phyloP scores from a whole-genome alignment of 169 alveolate species.

The Eimeria maxima region DNA sequence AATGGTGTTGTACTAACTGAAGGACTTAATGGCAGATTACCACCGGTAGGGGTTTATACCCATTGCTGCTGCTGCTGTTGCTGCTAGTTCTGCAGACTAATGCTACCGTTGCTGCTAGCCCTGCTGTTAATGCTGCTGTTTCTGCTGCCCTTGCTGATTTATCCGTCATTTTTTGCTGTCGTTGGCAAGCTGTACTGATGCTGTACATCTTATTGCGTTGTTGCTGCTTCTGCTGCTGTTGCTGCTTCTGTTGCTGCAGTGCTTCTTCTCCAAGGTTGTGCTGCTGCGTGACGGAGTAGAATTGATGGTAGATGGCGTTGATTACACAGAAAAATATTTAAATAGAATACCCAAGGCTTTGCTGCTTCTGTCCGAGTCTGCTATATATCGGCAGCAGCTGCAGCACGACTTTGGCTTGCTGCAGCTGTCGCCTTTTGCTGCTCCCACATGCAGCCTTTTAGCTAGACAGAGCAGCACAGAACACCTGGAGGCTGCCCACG shows the following conservation, averaged over 20 bases:
- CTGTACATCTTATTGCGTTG: neutral
- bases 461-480: neutral
- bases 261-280: conserved; percentile 36
- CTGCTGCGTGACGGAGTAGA: conserved; percentile 46
- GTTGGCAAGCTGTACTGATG: neutral
- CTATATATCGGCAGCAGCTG: conserved; percentile 53
- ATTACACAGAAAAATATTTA: conserved; percentile 9
- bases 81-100: conserved; percentile 5
- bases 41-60: conserved; percentile 43
- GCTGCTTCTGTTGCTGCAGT: conserved; percentile 44
- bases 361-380: conserved; percentile 5
- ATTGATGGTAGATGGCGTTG: conserved; percentile 52
- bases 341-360: neutral
- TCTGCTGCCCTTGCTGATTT: neutral
- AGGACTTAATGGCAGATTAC: conserved; percentile 62
- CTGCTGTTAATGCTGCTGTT: conserved; percentile 36
- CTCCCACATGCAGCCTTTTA: conserved; percentile 30
- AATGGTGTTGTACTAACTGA: conserved; percentile 79
- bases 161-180: neutral
- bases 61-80: neutral
- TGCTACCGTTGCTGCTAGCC: conserved; percentile 1
- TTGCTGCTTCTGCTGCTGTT: neutral
- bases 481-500: neutral
- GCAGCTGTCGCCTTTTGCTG: conserved; percentile 59
- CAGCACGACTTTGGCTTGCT: conserved; percentile 52